Base-by-base conservation (phyloP, 192 early-diverging fungal genomes). In the Allomyces macrogynus region DNA sequence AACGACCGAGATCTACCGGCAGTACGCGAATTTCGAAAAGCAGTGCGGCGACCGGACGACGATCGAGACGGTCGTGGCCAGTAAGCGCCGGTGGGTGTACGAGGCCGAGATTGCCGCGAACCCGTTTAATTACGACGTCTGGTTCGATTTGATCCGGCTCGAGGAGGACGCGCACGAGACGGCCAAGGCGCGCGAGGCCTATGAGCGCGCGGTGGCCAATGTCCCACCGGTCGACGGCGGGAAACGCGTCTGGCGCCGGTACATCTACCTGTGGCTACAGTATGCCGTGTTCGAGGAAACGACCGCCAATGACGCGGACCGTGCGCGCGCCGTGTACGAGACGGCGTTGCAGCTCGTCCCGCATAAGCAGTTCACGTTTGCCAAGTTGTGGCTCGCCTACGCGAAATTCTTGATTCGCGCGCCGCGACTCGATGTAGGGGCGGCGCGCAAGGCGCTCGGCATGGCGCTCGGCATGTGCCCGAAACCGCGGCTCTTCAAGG, bases 261-360 rank as follows among this genome's bases (percentile, higher is more conserved):
- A 99, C 71, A 95, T 99, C 24, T 99, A 96, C 74, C 67, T 99
- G n/a, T 99, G 96, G 96, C 85, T 99, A 40, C 88, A 87, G 67
- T 99, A 97, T 66, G 96, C 95, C 0, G 78, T 95, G 23, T 99
- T 89, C 74, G 96, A 99, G 74, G 96, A 99, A 70, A 73, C 84
- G 24, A 80, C 82, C 8, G 86, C 85, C 22, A 81, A 85, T 77
- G 91, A 97, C 69, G 67, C 77, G 42, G 87, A 87, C 11, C 75
- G 92, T 0, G 83, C 96, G 3, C 80, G 88, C 14, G 74, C 87
- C 60, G 86, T 99, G 23, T 99, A 97, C 69, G 68, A 78, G 44
- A 77, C 85, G 49, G 91, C 88, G 66, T 70, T 95, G 26, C 80
- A 86, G 12, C 66, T 94, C 12, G 84, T 99, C 64, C 96, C 96